Conservation (phyloP, 106 monocot genomes). For the Acorus gramineus region DNA sequence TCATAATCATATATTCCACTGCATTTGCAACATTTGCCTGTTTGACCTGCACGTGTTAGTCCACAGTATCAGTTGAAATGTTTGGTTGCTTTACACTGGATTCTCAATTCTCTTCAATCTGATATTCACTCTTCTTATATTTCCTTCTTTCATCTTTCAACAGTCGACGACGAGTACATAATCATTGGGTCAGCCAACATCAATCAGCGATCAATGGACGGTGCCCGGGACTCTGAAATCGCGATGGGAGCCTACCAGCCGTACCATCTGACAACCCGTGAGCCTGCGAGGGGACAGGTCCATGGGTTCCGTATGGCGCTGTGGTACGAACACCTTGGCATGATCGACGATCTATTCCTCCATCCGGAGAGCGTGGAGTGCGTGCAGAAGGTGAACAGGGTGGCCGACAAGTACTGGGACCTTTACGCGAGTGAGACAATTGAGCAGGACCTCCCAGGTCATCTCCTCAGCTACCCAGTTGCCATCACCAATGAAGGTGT, state of each 20-base stretch:
- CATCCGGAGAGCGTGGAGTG: constrained; percentile 52
- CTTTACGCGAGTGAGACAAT: constrained; percentile 26
- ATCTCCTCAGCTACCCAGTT: constrained; percentile 57
- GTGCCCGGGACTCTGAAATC: constrained; percentile 66
- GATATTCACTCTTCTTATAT: not conserved
- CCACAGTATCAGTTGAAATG: no score
- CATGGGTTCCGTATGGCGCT: constrained; percentile 67
- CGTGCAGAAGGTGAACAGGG: constrained; percentile 48
- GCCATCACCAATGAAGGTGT: constrained; percentile 22
- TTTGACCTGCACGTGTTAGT: no score
- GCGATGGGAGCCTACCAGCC: constrained; percentile 82
- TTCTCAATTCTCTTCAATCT: not conserved
- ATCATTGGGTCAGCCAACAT: constrained; percentile 77
- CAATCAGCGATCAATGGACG: constrained; percentile 72
- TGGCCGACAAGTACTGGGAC: constrained; percentile 54
- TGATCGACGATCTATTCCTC: constrained; percentile 37
- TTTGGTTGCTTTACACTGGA: not conserved
- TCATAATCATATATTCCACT: no score
- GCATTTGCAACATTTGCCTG: no score
- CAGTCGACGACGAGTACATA: constrained; percentile 79
- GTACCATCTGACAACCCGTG: constrained; percentile 30
- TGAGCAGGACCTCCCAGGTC: constrained; percentile 49
- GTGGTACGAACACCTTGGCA: constrained; percentile 65
- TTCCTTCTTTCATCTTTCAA: not conserved
- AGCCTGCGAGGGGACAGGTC: constrained; percentile 47